A percentile compares a stretch with the other conserved stretches of the same genome.
Conservation (phyloP, 225 moss, liverwort and hornwort species). For the Antitrichia curtipendula region DNA sequence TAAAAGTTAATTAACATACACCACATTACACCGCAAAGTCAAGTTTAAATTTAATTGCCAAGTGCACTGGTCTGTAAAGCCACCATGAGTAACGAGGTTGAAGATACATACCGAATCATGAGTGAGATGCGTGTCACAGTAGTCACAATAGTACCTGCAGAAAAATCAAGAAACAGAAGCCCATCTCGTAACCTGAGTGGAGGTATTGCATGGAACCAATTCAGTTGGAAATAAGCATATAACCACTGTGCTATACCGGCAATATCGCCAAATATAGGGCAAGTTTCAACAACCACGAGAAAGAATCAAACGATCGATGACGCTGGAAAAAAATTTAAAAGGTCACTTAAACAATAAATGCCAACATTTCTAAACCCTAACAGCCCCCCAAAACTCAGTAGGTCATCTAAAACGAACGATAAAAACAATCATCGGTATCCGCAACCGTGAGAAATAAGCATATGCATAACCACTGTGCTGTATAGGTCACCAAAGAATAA, state of each 20-base stretch:
- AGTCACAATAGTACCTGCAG: constrained; percentile 95
- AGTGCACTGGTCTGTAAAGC: background rate
- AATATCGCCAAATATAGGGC: background rate
- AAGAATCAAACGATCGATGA: background rate
- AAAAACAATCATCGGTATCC: background rate
- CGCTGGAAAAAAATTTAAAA: background rate
- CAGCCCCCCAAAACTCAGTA: background rate
- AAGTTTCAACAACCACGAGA: background rate
- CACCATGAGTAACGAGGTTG: background rate
- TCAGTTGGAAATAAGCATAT: background rate
- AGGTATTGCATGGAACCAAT: background rate
- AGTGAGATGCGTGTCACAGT: constrained; percentile 95
- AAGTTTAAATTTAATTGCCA: background rate
- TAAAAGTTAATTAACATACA: background rate
- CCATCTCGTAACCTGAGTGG: background rate
- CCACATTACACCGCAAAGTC: background rate
- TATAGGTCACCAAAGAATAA: background rate
- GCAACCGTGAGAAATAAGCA: background rate
- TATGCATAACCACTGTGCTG: background rate
- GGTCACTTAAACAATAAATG: background rate
- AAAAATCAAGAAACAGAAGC: background rate
- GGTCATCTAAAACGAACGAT: background rate
- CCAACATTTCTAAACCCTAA: background rate
- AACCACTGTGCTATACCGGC: background rate
- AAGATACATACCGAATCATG: constrained; percentile 82